phyloP scores from a whole-genome alignment of 768 basidiomycete species.

The Boletus tomentosulus region DNA sequence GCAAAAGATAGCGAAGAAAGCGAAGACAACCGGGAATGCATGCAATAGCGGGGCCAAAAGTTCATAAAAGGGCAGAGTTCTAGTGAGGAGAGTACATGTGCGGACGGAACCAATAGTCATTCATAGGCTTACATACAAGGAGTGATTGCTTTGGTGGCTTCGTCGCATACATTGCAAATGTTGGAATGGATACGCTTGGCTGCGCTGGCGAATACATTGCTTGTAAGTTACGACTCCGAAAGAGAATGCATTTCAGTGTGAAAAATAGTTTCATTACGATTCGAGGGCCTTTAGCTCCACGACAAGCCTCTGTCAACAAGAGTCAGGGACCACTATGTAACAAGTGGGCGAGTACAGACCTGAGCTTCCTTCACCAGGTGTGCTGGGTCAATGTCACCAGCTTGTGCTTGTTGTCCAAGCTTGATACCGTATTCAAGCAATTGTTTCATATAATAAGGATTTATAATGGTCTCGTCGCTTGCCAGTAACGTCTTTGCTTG shows the following conservation, averaged over 20 bases:
- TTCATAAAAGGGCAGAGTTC: slow-evolving; percentile 11
- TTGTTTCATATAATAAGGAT: slow-evolving; percentile 76
- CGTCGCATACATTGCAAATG: slow-evolving; percentile 27
- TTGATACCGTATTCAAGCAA: slow-evolving; percentile 67
- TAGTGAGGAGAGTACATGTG: slow-evolving; percentile 25
- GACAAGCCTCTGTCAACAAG: slow-evolving; percentile 51
- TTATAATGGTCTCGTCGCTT: slow-evolving; percentile 66
- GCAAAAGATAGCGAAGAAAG: slow-evolving; percentile 23
- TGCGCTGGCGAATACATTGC: slow-evolving; percentile 26
- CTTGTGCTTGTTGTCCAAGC: slow-evolving; percentile 43
- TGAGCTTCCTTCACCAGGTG: slow-evolving; percentile 51
- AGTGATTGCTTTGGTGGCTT: slow-evolving; percentile 22
- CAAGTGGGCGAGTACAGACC: slow-evolving; percentile 34
- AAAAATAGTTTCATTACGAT: slow-evolving; percentile 20
- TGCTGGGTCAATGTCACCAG: slow-evolving; percentile 42
- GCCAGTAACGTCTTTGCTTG: slow-evolving; percentile 34
- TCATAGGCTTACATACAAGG: slow-evolving; percentile 31
- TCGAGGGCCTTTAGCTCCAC: slow-evolving; percentile 54
- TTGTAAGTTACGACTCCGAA: slow-evolving; percentile 15
- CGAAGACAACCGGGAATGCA: slow-evolving; percentile 22
- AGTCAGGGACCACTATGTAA: neutral
- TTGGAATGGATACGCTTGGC: slow-evolving; percentile 18
- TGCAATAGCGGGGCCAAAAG: slow-evolving; percentile 15
- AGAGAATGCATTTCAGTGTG: slow-evolving; percentile 1
- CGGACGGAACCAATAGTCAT: slow-evolving; percentile 11